Evolutionary conservation across 371 early-diverging fungal genomes (phyloP).

Genomic region (Lichtheimia hyalospora): DNA sequence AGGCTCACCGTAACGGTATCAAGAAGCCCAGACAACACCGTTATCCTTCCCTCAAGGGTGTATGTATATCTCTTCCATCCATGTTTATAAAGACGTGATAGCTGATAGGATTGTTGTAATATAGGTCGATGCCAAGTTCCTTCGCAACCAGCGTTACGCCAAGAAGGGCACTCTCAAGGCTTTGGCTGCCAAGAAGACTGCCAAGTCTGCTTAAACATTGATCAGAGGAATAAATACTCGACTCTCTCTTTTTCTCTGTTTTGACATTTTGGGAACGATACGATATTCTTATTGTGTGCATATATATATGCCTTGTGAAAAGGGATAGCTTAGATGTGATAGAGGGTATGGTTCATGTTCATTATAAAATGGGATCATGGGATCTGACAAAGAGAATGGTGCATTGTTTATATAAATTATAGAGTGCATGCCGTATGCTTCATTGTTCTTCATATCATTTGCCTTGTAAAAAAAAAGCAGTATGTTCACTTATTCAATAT

Average conservation of each 20-base stretch:
- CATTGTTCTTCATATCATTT: too few relatives aligned
- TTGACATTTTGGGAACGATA: too few relatives aligned
- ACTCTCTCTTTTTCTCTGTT: not conserved
- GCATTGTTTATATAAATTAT: too few relatives aligned
- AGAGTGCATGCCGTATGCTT: too few relatives aligned
- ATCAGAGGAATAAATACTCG: not conserved
- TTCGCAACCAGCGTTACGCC: slow-evolving; percentile 98
- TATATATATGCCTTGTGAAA: too few relatives aligned
- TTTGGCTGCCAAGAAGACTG: slow-evolving; percentile 24
- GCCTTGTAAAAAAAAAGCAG: too few relatives aligned
- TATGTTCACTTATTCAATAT: too few relatives aligned
- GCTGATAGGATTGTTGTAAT: not conserved
- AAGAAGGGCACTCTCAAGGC: slow-evolving; percentile 71
- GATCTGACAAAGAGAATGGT: too few relatives aligned
- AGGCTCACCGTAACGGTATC: slow-evolving; percentile 99
- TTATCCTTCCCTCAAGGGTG: slow-evolving; percentile 92
- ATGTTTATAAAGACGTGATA: not conserved
- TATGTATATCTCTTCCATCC: slow-evolving; percentile 36
- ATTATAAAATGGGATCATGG: too few relatives aligned
- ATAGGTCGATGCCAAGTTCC: slow-evolving; percentile 94
- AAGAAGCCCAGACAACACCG: slow-evolving; percentile 91
- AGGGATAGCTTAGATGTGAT: too few relatives aligned
- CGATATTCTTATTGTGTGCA: too few relatives aligned
- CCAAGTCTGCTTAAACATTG: slow-evolving; percentile 8
- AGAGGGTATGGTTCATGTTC: too few relatives aligned